Conservation (phyloP, 768 basidiomycete genomes). For the Amanita brunnescens region DNA sequence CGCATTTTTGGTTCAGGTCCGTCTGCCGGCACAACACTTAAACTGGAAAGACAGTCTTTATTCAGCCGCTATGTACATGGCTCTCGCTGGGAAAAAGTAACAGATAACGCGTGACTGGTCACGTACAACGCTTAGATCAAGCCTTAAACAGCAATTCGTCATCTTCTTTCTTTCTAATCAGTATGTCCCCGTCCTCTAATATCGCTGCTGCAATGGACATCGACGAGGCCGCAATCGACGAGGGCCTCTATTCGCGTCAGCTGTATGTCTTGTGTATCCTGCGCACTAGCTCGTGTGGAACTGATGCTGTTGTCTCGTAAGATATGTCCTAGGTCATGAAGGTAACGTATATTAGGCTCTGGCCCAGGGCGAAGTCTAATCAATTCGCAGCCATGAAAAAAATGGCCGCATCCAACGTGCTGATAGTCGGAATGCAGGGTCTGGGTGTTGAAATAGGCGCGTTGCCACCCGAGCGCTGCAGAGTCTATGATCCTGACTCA, state of each 20-base stretch:
- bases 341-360: slow-evolving; percentile 34
- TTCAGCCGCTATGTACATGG: too few species aligned
- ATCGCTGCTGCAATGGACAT: slow-evolving; percentile 62
- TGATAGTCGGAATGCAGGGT: slow-evolving; percentile 87
- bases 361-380: not conserved
- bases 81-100: too few species aligned
- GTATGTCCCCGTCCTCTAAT: slow-evolving; percentile 31
- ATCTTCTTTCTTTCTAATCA: slow-evolving; percentile 7
- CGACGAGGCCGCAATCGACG: slow-evolving; percentile 84
- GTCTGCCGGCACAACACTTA: too few species aligned
- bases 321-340: slow-evolving; percentile 96
- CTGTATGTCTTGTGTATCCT: slow-evolving; percentile 45
- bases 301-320: slow-evolving; percentile 18
- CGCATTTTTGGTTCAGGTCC: too few species aligned
- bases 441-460: slow-evolving; percentile 91
- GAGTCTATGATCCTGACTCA: slow-evolving; percentile 6
- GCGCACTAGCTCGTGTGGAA: slow-evolving; percentile 11
- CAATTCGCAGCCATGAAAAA: slow-evolving; percentile 85
- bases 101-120: too few species aligned
- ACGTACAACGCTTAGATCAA: slow-evolving; percentile 9
- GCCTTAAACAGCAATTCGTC: slow-evolving; percentile 9
- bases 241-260: slow-evolving; percentile 90
- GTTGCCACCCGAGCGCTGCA: slow-evolving; percentile 7
- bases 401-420: slow-evolving; percentile 94
- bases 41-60: too few species aligned